Evolutionary conservation across 2,329 filamentous ascomycete species (phyloP).

Genomic region (Aspergillus alliaceus): DNA sequence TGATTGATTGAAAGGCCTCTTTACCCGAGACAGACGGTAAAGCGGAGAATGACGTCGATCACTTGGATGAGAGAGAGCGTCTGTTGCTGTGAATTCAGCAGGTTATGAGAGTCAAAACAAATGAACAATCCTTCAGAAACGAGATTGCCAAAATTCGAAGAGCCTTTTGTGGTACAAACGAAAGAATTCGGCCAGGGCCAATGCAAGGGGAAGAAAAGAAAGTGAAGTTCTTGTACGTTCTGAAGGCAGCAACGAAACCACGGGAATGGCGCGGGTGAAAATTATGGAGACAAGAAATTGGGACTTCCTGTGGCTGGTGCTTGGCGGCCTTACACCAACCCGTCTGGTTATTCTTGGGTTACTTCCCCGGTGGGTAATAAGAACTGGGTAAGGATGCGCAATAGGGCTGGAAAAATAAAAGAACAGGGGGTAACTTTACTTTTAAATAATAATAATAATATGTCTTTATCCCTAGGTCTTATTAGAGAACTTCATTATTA

Average conservation of each 20-base stretch:
- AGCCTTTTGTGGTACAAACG: constrained; percentile 1
- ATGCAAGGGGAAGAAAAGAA: constrained; percentile 11
- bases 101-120: background rate
- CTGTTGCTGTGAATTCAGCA: background rate
- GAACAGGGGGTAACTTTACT: no score
- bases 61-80: constrained; percentile 1
- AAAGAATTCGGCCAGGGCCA: constrained; percentile 8
- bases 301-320: constrained; percentile 15
- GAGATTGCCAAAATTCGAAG: background rate
- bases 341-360: background rate
- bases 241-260: constrained; percentile 25
- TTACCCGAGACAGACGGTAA: constrained; percentile 7
- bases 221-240: constrained; percentile 10
- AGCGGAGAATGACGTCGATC: constrained; percentile 24
- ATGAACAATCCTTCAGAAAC: background rate
- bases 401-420: background rate
- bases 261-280: constrained; percentile 12
- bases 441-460: background rate
- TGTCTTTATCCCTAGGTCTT: no score
- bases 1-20: constrained; percentile 10
- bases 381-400: background rate
- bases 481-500: no score
- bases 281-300: constrained; percentile 12
- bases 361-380: background rate
- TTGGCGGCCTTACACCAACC: constrained; percentile 10